Evolutionary conservation across 176 grass and related monocot genomes (phyloP).

Genomic region (Urochloa ruziziensis): DNA sequence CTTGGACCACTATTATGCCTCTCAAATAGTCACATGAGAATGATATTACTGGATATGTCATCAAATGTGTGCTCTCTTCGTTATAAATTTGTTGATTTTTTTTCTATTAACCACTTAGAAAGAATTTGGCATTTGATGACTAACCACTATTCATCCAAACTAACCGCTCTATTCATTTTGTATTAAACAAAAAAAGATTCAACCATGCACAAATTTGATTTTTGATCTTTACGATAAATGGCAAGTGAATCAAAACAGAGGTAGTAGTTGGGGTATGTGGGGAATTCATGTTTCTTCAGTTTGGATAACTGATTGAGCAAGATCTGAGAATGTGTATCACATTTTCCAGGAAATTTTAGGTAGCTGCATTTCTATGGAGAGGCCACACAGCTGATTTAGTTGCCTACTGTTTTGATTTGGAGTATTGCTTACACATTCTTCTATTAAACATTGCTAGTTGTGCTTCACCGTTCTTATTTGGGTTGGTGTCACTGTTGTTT

Average conservation of each 20-base stretch:
- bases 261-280: conserved; percentile 26
- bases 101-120: background rate
- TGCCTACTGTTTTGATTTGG: conserved; percentile 4
- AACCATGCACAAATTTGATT: too few species aligned
- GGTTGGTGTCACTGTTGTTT: background rate
- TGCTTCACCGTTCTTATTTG: conserved; percentile 9
- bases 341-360: conserved; percentile 19
- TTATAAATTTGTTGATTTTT: background rate
- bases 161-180: too few species aligned
- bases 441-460: conserved; percentile 22
- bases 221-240: background rate
- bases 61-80: background rate
- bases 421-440: conserved; percentile 23
- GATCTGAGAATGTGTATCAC: conserved; percentile 4
- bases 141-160: too few species aligned
- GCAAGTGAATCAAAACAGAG: background rate
- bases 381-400: conserved; percentile 20
- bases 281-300: conserved; percentile 8
- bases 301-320: conserved; percentile 11
- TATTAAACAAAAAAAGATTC: too few species aligned
- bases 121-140: too few species aligned
- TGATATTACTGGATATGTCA: background rate
- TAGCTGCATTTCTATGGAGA: conserved; percentile 30
- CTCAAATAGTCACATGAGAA: background rate
- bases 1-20: background rate